Percentiles rank a stretch among this genome's conserved stretches.
Conservation (phyloP, 805 yeast species). For the Sungouiella thailandica region DNA sequence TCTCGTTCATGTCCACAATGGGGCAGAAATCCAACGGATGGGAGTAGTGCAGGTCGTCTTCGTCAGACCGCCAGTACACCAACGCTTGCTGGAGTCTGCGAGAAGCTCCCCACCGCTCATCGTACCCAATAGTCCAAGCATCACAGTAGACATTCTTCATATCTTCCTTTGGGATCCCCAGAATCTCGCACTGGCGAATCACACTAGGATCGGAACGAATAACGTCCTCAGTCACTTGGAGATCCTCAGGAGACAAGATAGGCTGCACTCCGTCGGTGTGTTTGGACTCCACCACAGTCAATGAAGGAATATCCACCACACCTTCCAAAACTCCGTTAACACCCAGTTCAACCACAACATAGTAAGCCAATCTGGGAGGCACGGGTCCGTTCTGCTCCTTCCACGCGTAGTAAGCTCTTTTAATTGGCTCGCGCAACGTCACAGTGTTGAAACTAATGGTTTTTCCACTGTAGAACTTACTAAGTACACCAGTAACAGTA, state of each 20-base stretch:
- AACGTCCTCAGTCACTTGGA: conserved; percentile 56
- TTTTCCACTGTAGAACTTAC: conserved; percentile 42
- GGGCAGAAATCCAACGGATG: conserved; percentile 82
- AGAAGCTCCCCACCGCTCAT: conserved; percentile 73
- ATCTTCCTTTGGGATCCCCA: conserved; percentile 61
- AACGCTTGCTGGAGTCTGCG: conserved; percentile 77
- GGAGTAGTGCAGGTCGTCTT: conserved; percentile 71
- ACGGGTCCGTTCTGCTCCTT: conserved; percentile 53
- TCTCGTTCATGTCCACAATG: conserved; percentile 67
- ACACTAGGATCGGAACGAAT: conserved; percentile 69
- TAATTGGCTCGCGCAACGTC: conserved; percentile 67
- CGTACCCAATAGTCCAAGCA: conserved; percentile 68
- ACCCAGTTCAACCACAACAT: conserved; percentile 55
- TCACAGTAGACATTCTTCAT: conserved; percentile 61
- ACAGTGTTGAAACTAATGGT: conserved; percentile 59
- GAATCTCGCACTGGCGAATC: conserved; percentile 64
- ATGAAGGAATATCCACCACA: conserved; percentile 51
- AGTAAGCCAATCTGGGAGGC: conserved; percentile 68
- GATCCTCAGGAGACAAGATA: conserved; percentile 66
- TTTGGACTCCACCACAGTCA: conserved; percentile 43
- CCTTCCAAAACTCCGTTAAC: conserved; percentile 67
- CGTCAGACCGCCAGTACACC: conserved; percentile 69
- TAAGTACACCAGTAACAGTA: conserved; percentile 49
- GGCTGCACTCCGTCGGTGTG: conserved; percentile 64
- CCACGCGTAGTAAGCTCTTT: conserved; percentile 60